A percentile compares a stretch with the other conserved stretches of the same genome.
These are phyloP conservation scores for Acanthamoeba sp. DNA, from an alignment of 208 protist genomes.

Conservation along the genomic window DNA sequence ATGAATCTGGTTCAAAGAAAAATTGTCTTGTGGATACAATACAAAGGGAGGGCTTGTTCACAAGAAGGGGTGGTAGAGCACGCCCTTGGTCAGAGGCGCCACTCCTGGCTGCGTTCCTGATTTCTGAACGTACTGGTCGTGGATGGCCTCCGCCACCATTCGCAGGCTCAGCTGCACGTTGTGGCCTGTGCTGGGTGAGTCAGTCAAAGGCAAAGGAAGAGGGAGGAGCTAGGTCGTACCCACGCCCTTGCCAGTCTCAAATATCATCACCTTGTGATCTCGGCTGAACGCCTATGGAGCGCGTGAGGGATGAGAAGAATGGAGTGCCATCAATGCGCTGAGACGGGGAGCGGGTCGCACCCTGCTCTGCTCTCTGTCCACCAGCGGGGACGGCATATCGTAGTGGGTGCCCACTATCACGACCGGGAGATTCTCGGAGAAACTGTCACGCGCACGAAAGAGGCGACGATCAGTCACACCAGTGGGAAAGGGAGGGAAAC, in stretches of 20 bases:
- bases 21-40: no score
- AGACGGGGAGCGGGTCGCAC: not conserved
- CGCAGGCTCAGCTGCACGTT: conserved; percentile 66
- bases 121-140: conserved; percentile 56
- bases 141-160: conserved; percentile 57
- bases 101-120: conserved; percentile 19
- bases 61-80: not conserved
- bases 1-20: no score
- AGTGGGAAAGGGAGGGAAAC: not conserved
- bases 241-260: conserved; percentile 41
- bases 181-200: no score
- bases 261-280: conserved; percentile 41
- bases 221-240: not conserved
- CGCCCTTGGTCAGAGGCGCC: conserved; percentile 22
- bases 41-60: not conserved
- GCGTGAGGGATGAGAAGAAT: not conserved
- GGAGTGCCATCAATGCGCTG: not conserved
- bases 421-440: conserved; percentile 37
- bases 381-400: conserved; percentile 29
- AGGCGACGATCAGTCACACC: not conserved
- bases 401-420: conserved; percentile 54
- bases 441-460: not conserved
- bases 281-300: not conserved
- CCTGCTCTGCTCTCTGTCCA: not conserved
- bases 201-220: no score